Evolutionary conservation across 1,284 basidiomycete genomes (phyloP).

Genomic region (Tylopilus microsporus): DNA sequence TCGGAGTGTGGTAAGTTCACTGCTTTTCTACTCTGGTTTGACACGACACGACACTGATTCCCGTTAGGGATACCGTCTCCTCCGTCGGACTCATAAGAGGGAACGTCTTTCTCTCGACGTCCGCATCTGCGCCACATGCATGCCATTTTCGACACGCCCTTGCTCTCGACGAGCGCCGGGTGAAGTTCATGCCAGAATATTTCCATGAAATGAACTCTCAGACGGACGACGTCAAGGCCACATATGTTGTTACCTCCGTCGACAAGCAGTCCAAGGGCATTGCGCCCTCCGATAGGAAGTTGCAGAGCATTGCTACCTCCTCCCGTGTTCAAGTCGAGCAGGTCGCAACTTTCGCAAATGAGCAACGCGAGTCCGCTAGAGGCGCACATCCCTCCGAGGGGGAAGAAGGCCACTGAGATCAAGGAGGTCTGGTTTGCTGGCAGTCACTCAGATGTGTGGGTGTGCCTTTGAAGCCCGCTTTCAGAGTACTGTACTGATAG

Average conservation of each 20-base stretch:
- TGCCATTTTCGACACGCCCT: slow-evolving; percentile 40
- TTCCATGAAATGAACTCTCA: slow-evolving; percentile 27
- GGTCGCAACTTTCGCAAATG: neutral
- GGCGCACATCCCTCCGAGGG: neutral
- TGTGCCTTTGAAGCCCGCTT: neutral
- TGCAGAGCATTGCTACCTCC: too few species aligned
- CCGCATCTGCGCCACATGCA: slow-evolving; percentile 23
- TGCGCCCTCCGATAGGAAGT: too few species aligned
- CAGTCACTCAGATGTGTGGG: slow-evolving; percentile 33
- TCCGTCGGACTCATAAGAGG: slow-evolving; percentile 30
- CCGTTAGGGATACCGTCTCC: slow-evolving; percentile 41
- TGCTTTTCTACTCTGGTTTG: neutral
- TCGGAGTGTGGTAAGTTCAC: slow-evolving; percentile 37
- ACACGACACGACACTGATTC: neutral
- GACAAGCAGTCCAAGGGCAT: neutral
- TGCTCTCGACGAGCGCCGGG: slow-evolving; percentile 39
- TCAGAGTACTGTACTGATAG: neutral
- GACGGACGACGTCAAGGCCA: slow-evolving; percentile 6
- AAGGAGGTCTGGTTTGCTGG: slow-evolving; percentile 36
- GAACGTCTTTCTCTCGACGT: slow-evolving; percentile 26
- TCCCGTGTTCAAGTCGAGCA: neutral
- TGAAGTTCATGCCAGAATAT: slow-evolving; percentile 42
- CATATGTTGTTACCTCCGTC: neutral
- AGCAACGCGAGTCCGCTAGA: neutral
- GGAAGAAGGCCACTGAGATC: slow-evolving; percentile 9